Evolutionary conservation across 2,329 filamentous ascomycete species (phyloP), one percentile per base, ranked within the genome.

Genomic region (Beauveria bassiana): DNA sequence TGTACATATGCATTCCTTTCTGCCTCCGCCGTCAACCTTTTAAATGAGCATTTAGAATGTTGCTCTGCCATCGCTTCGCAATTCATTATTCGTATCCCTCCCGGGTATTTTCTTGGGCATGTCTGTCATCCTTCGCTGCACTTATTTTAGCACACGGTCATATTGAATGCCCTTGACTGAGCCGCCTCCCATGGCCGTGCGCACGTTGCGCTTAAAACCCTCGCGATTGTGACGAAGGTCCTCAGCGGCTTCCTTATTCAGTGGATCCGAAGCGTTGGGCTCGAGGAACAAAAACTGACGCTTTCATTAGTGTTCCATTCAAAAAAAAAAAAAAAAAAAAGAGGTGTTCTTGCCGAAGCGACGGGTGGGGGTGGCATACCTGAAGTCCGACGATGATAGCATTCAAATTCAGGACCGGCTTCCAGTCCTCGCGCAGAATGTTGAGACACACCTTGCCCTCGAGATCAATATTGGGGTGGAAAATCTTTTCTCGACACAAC

Each of bases 381-480:
- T 93, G 91, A 72, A 99, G 78, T 47, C 95, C 95, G 59, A 98
- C 92, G 67, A 99, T 95, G 46, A 98, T 92, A 18, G 95, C 93
- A 72, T 98, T 97, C 73, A 99, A 76, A 74, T 98, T 98, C 72
- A 99, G 78, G 50, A 99, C 95, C 0, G 95, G 95, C 81, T 98
- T 99, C 95, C 95, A 99, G 78, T 99, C 95, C 78, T 99, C 95
- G 64, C 95, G 82, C 70, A 99, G 77, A 70, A 99, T 99, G 74
- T 99, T 99, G 71, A 99, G 78, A 79, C 95, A 99, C 65, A 99
- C 93, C 73, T 99, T 99, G 68, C 95, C 95, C 73, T 98, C 91
- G 46, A 96, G 83, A 71, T 99, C 95, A 73, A 99, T 99, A 76
- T 99, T 99, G 6, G 95, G 95, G 74, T 99, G 95, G 78, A 99